A percentile compares a stretch with the other conserved stretches of the same genome.
phyloP scores from a whole-genome alignment of 495 filamentous ascomycete genomes.

The Xylaria palmicola region DNA sequence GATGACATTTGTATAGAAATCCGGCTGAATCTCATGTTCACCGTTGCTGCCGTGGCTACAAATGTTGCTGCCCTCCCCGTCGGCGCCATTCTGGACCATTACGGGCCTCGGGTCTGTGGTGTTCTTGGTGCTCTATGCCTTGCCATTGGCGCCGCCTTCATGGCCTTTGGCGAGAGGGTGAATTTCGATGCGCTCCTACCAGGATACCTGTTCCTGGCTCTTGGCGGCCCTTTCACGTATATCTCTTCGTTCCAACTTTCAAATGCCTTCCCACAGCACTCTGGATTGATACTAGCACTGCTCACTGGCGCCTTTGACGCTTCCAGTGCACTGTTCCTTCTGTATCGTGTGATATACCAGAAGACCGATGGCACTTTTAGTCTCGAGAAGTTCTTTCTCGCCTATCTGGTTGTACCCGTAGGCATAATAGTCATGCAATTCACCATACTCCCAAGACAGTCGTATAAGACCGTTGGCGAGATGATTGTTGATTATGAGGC shows the following conservation, averaged over 20 bases:
- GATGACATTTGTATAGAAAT: constrained; percentile 69
- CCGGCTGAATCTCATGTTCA: constrained; percentile 90
- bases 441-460: constrained; percentile 71
- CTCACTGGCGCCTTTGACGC: constrained; percentile 90
- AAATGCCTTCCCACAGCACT: constrained; percentile 84
- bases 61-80: constrained; percentile 77
- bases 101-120: constrained; percentile 74
- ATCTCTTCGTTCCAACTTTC: constrained; percentile 91
- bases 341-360: constrained; percentile 78
- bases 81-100: constrained; percentile 81
- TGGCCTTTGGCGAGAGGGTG: constrained; percentile 66
- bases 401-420: constrained; percentile 71
- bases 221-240: constrained; percentile 88
- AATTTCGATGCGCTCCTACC: constrained; percentile 71
- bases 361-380: constrained; percentile 59
- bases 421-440: constrained; percentile 70
- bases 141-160: constrained; percentile 63
- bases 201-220: constrained; percentile 77
- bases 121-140: constrained; percentile 70
- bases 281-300: constrained; percentile 79
- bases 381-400: constrained; percentile 70
- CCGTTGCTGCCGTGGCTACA: constrained; percentile 82
- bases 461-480: constrained; percentile 88
- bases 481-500: constrained; percentile 68
- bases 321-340: constrained; percentile 80